Conservation (phyloP, 495 filamentous ascomycete species). For the Penicillium turbatum region DNA sequence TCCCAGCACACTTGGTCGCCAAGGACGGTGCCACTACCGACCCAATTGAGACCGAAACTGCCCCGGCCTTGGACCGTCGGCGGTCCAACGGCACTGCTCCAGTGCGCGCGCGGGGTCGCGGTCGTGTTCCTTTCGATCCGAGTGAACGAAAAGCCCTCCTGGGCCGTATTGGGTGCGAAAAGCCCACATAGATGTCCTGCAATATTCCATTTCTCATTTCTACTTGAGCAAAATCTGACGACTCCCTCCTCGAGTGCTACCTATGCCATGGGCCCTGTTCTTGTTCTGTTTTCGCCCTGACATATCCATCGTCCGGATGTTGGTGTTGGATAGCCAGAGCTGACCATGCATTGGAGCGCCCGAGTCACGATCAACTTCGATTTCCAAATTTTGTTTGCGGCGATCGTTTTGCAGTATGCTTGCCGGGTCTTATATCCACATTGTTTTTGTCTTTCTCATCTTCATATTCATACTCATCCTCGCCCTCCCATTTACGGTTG, state of each 20-base stretch:
- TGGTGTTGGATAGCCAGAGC: background rate
- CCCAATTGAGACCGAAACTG: conserved; percentile 28
- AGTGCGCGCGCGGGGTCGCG: conserved; percentile 34
- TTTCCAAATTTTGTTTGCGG: conserved; percentile 13
- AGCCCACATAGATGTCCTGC: conserved; percentile 37
- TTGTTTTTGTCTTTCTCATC: conserved; percentile 9
- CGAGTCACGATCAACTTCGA: conserved; percentile 20
- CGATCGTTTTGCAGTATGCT: conserved; percentile 2
- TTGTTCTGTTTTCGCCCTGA: background rate
- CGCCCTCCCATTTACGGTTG: background rate
- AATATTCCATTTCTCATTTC: conserved; percentile 6
- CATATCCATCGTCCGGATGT: conserved; percentile 1
- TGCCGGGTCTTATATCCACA: conserved; percentile 24
- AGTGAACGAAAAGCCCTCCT: conserved; percentile 70
- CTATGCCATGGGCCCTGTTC: conserved; percentile 19
- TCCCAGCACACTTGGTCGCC: conserved; percentile 27
- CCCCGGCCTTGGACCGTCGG: conserved; percentile 44
- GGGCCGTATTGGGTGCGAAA: conserved; percentile 71
- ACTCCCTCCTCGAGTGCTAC: conserved; percentile 16
- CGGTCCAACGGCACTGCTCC: conserved; percentile 33
- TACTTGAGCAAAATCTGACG: conserved; percentile 17
- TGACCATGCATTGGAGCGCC: conserved; percentile 19
- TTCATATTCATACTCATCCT: conserved; percentile 1
- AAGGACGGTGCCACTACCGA: conserved; percentile 28
- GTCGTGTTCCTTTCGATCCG: conserved; percentile 58